Evolutionary conservation across 371 early-diverging fungal species (phyloP), one percentile per base, ranked within the genome.

Genomic region (Mucor sp.): DNA sequence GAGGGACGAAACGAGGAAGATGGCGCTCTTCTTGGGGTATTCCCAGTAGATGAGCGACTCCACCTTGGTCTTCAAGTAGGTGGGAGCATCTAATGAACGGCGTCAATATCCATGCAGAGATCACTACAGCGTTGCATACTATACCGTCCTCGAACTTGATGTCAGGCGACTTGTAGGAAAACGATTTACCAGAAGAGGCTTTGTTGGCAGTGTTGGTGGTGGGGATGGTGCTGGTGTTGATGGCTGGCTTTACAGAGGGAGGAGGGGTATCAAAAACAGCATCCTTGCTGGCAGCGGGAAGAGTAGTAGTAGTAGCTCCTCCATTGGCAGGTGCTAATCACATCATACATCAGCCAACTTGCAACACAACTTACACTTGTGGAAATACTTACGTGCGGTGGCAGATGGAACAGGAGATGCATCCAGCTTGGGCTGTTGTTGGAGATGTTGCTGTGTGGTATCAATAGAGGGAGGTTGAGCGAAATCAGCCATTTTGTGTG

Each of bases 21-120:
- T 69, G 58, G 71, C 85, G 19, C 82, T 80, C 60, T 81, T 74
- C 30, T 71, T 41, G 12, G 85, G 87, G 27, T 81, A 71, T 68
- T 87, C 84, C 87, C 87, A 87, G 59, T 81, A 81, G 59, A 87
- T 71, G 27, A 87, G 78, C 41, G 82, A 82, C 61, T 78, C 75
- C 33, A 78, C 65, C 44, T 79, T 68, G 19, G 82, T 72, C 15
- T 78, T 78, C 62, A 87, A 78, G 69, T 81, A 84, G 15, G 72
- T 63, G 23, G 79, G 70, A 17, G 79, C 81, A 44, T 82, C 85
- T 85, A 67, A 1, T 17, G 5, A 41, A 4, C 17, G 17, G 5
- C 6, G 6, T 41, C 41, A 41, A 25, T 15, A 41, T 32, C 32
- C 48, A 17, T 47, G 15, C 27, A 27, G 6, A 27, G 27, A 53